Conservation (phyloP, 139 green algal species). For the Penium margaritaceum region DNA sequence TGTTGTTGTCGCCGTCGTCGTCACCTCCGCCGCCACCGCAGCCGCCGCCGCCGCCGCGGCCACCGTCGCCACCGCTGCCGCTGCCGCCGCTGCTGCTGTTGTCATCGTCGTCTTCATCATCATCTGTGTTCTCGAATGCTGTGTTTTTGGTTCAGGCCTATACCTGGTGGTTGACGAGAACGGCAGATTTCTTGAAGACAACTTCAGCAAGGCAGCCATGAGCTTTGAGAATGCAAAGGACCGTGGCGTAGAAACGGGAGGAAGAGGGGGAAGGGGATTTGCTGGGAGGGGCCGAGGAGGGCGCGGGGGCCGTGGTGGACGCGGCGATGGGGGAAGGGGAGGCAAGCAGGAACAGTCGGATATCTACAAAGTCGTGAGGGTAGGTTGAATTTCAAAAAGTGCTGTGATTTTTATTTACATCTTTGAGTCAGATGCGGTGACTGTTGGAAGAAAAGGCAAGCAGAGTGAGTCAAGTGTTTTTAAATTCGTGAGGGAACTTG, state of each 20-base stretch:
- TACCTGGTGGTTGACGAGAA: constrained; percentile 65
- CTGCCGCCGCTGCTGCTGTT: too few relatives aligned
- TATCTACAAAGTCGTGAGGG: constrained; percentile 54
- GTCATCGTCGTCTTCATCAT: too few relatives aligned
- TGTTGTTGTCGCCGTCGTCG: too few relatives aligned
- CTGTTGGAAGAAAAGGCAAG: too few relatives aligned
- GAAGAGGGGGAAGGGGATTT: constrained; percentile 8
- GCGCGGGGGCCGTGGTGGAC: constrained; percentile 27
- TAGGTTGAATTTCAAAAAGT: constrained; percentile 7
- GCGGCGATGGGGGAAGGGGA: constrained; percentile 29
- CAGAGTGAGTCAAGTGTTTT: too few relatives aligned
- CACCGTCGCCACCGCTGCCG: too few relatives aligned
- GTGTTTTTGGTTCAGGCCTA: too few relatives aligned
- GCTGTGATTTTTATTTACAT: background rate
- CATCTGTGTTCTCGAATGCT: too few relatives aligned
- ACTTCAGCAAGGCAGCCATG: constrained; percentile 54
- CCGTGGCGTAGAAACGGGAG: constrained; percentile 13
- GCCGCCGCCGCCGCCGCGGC: too few relatives aligned
- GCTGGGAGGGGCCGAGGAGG: constrained; percentile 20
- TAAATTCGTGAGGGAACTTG: too few relatives aligned
- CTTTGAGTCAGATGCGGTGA: background rate
- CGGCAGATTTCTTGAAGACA: constrained; percentile 60
- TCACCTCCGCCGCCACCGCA: too few relatives aligned
- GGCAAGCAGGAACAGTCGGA: constrained; percentile 27
- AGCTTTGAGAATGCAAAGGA: constrained; percentile 28